phyloP scores from a whole-genome alignment of 2,329 filamentous ascomycete genomes.

The Ceratocystis variospora region DNA sequence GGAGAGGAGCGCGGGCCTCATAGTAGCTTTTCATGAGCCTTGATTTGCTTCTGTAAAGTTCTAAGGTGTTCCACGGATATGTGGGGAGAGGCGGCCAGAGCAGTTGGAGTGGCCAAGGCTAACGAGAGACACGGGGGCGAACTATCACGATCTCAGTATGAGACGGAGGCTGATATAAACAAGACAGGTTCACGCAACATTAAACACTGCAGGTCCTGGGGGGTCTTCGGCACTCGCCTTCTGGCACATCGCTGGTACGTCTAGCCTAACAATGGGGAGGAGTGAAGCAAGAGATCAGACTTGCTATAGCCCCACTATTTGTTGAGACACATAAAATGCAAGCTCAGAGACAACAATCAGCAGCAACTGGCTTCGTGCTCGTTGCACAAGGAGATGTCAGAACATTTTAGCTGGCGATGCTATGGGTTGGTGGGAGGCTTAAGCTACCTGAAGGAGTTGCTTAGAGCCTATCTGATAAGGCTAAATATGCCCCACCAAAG shows the following conservation, averaged over 20 bases:
- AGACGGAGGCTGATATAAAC: no score
- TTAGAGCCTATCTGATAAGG: neutral
- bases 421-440: no score
- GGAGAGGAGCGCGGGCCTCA: neutral
- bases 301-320: neutral
- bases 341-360: neutral
- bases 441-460: no score
- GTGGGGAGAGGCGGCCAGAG: neutral
- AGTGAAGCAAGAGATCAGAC: neutral
- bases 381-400: conserved; percentile 2
- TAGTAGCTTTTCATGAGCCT: neutral
- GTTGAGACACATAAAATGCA: neutral
- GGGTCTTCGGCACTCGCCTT: neutral
- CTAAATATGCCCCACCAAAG: neutral
- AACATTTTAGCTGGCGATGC: neutral
- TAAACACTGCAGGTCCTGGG: neutral
- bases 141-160: no score
- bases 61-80: conserved; percentile 1
- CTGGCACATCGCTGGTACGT: neutral
- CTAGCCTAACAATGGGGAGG: neutral
- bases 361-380: neutral
- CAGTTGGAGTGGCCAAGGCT: neutral
- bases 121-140: neutral
- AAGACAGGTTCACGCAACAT: neutral
- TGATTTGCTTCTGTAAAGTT: conserved; percentile 1